Conservation (phyloP, 225 moss, liverwort and hornwort genomes). For the Rhytidiadelphus loreus region DNA sequence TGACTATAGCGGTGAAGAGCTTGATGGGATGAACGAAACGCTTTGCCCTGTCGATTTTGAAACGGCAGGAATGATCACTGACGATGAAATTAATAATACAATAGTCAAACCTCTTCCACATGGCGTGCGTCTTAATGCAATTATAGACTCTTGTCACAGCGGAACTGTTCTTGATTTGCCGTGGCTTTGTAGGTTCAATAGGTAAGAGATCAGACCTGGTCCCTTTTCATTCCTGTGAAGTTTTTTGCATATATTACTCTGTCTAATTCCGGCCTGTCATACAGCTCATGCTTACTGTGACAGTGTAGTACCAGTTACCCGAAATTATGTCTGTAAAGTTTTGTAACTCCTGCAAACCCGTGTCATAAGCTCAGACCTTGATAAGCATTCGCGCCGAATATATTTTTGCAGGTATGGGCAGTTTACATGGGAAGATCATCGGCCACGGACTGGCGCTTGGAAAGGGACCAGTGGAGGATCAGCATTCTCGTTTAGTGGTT, state of each 20-base stretch:
- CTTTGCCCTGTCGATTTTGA: constrained; percentile 84
- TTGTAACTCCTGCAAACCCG: background rate
- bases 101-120: constrained; percentile 71
- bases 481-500: constrained; percentile 93
- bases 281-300: background rate
- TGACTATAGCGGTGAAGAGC: constrained; percentile 69
- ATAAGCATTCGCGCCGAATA: background rate
- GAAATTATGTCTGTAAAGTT: background rate
- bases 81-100: constrained; percentile 75
- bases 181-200: constrained; percentile 66
- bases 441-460: constrained; percentile 40
- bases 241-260: background rate
- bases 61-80: constrained; percentile 88
- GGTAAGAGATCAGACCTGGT: constrained; percentile 23
- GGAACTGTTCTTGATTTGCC: constrained; percentile 94
- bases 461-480: constrained; percentile 84
- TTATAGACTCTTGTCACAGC: constrained; percentile 95
- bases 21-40: constrained; percentile 89
- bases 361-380: background rate
- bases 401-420: constrained; percentile 48
- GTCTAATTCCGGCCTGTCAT: background rate
- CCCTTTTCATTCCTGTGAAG: background rate
- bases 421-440: constrained; percentile 85
- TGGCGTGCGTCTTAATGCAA: constrained; percentile 86
- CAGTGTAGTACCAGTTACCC: background rate